phyloP scores from a whole-genome alignment of 2,329 filamentous ascomycete species.

The Fusarium chuoi region DNA sequence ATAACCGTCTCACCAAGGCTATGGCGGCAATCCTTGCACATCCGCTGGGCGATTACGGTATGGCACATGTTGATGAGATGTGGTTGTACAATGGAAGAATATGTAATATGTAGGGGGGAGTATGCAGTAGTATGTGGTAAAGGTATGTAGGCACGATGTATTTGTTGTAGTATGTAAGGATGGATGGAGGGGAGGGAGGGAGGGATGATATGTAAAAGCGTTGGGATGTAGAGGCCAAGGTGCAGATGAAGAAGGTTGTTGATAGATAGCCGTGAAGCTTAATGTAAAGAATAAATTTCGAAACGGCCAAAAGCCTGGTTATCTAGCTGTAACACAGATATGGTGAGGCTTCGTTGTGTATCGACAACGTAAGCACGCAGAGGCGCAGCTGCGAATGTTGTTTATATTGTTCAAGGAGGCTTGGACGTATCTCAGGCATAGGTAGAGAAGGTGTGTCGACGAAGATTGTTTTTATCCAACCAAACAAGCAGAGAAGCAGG shows the following conservation, averaged over 20 bases:
- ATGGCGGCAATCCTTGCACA: conserved; percentile 43
- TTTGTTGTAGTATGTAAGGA: not conserved
- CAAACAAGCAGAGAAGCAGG: conserved; percentile 17
- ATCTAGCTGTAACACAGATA: conserved; percentile 32
- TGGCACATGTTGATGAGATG: conserved; percentile 43
- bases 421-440: conserved; percentile 36
- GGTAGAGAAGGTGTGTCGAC: conserved; percentile 2
- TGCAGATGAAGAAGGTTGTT: not conserved
- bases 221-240: not conserved
- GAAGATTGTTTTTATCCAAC: conserved; percentile 28
- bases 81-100: conserved; percentile 12
- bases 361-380: conserved; percentile 37
- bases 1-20: conserved; percentile 45
- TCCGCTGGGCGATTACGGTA: conserved; percentile 45
- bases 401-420: conserved; percentile 28
- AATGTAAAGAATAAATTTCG: conserved; percentile 13
- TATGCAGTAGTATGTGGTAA: conserved; percentile 3
- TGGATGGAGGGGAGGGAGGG: not conserved
- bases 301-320: conserved; percentile 25
- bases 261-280: conserved; percentile 17
- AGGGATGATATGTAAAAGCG: conserved; percentile 1
- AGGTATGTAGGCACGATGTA: not conserved
- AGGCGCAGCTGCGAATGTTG: conserved; percentile 27
- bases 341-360: conserved; percentile 34
- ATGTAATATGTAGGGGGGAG: not conserved